These are phyloP conservation scores for Fallopia convolvulus DNA, from an alignment of 148 eudicot genomes.

Conservation along the genomic window DNA sequence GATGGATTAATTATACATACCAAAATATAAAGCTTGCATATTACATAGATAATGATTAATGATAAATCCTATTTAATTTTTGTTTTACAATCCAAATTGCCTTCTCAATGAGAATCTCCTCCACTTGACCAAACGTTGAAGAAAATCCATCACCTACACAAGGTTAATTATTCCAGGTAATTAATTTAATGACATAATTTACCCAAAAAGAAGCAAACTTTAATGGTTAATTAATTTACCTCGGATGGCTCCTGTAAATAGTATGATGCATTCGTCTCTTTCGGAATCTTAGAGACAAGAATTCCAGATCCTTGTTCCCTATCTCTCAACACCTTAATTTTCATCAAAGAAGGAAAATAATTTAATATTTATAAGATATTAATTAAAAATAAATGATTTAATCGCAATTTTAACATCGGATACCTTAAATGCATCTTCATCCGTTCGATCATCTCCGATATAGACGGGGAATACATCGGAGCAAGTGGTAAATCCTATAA, in stretches of 20 bases:
- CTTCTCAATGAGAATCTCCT: conserved; percentile 31
- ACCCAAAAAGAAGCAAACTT: neutral
- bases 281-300: conserved; percentile 71
- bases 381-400: neutral
- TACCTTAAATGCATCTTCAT: conserved; percentile 98
- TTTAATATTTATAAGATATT: neutral
- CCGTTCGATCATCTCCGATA: conserved; percentile 89
- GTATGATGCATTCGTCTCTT: conserved; percentile 84
- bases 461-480: conserved; percentile 77
- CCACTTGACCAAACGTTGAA: conserved; percentile 67
- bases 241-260: conserved; percentile 75
- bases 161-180: neutral
- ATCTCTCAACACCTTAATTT: conserved; percentile 61
- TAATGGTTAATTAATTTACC: conserved; percentile 21
- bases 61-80: neutral
- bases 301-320: conserved; percentile 89
- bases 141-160: conserved; percentile 62
- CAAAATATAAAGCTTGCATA: neutral
- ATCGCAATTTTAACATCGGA: neutral
- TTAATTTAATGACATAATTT: neutral
- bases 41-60: neutral
- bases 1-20: neutral
- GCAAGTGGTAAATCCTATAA: conserved; percentile 56
- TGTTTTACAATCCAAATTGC: conserved; percentile 28
- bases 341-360: neutral